Conservation (phyloP, 768 basidiomycete species). For the Trametes coccinea region DNA sequence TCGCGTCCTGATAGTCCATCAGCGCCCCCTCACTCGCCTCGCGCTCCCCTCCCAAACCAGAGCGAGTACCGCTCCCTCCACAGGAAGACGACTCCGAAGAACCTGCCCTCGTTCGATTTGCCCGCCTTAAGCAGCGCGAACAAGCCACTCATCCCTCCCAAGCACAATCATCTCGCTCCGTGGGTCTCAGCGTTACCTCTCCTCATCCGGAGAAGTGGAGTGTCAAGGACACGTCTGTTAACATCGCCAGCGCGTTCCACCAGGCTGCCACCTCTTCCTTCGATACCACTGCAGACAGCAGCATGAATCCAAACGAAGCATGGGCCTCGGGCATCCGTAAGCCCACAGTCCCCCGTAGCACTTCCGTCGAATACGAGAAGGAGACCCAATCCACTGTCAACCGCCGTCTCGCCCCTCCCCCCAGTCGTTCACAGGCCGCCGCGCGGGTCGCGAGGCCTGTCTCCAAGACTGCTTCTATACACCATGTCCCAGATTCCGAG, state of each 20-base stretch:
- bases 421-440: constrained; percentile 39
- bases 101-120: constrained; percentile 47
- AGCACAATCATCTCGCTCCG: constrained; percentile 25
- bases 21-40: constrained; percentile 58
- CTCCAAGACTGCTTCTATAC: constrained; percentile 55
- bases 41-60: constrained; percentile 60
- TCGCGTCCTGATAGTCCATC: constrained; percentile 26
- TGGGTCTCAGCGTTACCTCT: constrained; percentile 28
- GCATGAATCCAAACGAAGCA: constrained; percentile 55
- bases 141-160: constrained; percentile 31
- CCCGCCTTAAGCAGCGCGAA: constrained; percentile 48
- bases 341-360: constrained; percentile 61
- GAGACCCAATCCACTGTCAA: constrained; percentile 53
- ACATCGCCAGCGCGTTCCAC: constrained; percentile 79
- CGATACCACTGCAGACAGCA: constrained; percentile 21
- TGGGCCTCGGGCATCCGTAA: constrained; percentile 66
- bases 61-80: constrained; percentile 38
- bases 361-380: constrained; percentile 79
- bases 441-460: constrained; percentile 46
- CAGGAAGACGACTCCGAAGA: constrained; percentile 46
- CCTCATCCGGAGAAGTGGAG: constrained; percentile 67
- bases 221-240: constrained; percentile 83
- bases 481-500: constrained; percentile 70
- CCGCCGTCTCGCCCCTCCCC: constrained; percentile 66
- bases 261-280: constrained; percentile 55